Base-by-base conservation (phyloP, 2,329 filamentous ascomycete genomes). In the Pyricularia pennisetigena region DNA sequence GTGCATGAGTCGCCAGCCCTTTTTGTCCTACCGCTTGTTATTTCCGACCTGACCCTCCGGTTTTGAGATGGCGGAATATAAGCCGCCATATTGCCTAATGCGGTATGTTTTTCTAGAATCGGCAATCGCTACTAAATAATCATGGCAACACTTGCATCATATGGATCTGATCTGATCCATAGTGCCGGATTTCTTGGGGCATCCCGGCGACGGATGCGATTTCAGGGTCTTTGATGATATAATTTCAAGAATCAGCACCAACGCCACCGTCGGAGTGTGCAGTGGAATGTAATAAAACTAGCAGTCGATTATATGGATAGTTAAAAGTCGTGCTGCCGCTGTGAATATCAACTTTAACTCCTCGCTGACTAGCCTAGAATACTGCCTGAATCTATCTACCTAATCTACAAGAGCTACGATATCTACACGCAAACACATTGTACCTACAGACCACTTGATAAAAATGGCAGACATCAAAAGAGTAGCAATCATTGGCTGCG, bases 401-500 rank as follows among this genome's bases (percentile, higher is more conserved):
- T 61, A 10, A 23, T n/a, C 12, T 14, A 24, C 57, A n/a, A 23
- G 23, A 61, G 1, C 23, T 14, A 24, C 57, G 5, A 61, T 16
- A 24, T 3, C n/a, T 26, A 26, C 23, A 14, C n/a, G 14, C 14
- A 26, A 23, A 24, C 57, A 54, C 4, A 24, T 57, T 12, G 26
- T 10, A 61, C 7, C 20, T 24, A 61, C 3, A 26, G 7, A 61
- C 23, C 3, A 10, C 23, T 4, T 49, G 16, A 29, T 8, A 20
- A 41, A 24, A 29, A 66, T 66, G 65, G 54, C 35, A 61, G 12
- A 35, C 4, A 72, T 74, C 67, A 68, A 69, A 62, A 72, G 73
- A 10, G 72, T 75, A 10, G 73, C 74, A 67, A 74, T 78, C 29
- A 71, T 78, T 26, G 76, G 76, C 32, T 75, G 74, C 6, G 76